Base-by-base conservation (phyloP, 768 basidiomycete species). In the Kockovaella imperatae region DNA sequence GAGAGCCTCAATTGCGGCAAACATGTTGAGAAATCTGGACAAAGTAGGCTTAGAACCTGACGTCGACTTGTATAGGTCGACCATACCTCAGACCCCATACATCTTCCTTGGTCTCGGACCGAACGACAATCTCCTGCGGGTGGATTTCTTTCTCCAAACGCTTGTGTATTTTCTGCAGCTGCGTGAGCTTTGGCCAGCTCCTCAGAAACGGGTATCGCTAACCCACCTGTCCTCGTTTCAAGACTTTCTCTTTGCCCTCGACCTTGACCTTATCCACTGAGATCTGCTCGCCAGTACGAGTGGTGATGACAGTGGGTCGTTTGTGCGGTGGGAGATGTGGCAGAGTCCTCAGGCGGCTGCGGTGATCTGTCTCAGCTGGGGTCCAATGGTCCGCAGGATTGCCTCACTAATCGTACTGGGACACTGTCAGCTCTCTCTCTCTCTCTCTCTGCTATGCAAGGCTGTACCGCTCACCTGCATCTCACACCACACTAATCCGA, bases 61-160 rank as follows among this genome's bases (percentile, higher is more conserved):
- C 18, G 6, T 8, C 14, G 5, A 17, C 20, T 29, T 36, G 7
- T 26, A 20, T 15, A 7, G 17, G 18, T 21, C 20, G 18, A 15
- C 60, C 76, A 43, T 56, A 83, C 87, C 83, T 77, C 48, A 86
- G 66, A 13, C 78, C 88, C 83, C 88, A 91, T 14, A 64, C 62
- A 45, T 90, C 86, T 70, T 88, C 88, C 2, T 75, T 60, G 0
- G 77, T 79, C 0, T 66, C 68, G 11, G 78, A 64, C 1, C 70
- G 67, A 2, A 91, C 79, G 15, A 69, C 20, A 23, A 84, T 49
- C 53, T 80, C 77, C 45, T 80, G 77, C 0, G 80, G 76, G 41
- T 75, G 76, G 14, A 89, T 72, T 68, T 89, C 84, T 15, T 77
- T 75, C 66, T 93, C 87, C 18, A 93, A 74, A 41, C 77, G 74